Evolutionary conservation across 2,329 filamentous ascomycete species (phyloP).

Genomic region (Xylaria digitata): DNA sequence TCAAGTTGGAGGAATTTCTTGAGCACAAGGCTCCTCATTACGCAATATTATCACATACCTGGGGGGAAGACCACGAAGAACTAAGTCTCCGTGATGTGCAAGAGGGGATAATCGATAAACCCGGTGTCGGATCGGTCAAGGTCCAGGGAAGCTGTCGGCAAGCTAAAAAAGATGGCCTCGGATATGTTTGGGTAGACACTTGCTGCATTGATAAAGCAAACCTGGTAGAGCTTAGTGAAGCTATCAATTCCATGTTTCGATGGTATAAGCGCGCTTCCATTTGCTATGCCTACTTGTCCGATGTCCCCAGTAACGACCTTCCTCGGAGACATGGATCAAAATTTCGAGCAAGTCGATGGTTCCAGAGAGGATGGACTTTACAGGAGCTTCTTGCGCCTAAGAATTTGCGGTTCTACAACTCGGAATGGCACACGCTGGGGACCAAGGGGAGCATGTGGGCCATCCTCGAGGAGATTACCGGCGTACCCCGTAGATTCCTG

Average conservation of each 20-base stretch:
- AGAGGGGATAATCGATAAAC: background rate
- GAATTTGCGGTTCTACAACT: slow-evolving; percentile 8
- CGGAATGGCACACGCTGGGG: slow-evolving; percentile 4
- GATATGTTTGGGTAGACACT: slow-evolving; percentile 26
- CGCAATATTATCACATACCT: slow-evolving; percentile 26
- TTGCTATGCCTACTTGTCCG: slow-evolving; percentile 24
- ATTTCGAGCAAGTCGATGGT: slow-evolving; percentile 19
- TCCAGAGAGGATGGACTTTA: slow-evolving; percentile 23
- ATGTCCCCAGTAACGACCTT: slow-evolving; percentile 6
- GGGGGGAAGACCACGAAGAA: slow-evolving; percentile 9
- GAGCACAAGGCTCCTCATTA: background rate
- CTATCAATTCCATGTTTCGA: slow-evolving; percentile 29
- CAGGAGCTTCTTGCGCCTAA: slow-evolving; percentile 31
- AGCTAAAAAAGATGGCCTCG: slow-evolving; percentile 6
- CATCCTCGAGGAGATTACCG: slow-evolving; percentile 7
- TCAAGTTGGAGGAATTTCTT: slow-evolving; percentile 22
- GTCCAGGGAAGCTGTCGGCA: slow-evolving; percentile 9
- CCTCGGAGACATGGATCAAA: background rate
- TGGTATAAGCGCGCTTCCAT: slow-evolving; percentile 18
- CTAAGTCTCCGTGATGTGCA: background rate
- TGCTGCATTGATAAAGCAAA: slow-evolving; percentile 27
- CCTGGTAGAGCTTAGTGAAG: slow-evolving; percentile 9
- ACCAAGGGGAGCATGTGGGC: background rate
- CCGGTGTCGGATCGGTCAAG: slow-evolving; percentile 6
- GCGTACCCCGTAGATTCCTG: background rate